Evolutionary conservation across 1,284 basidiomycete genomes (phyloP), one percentile per base, ranked within the genome.

Genomic region (Phellinidium pouzarii): DNA sequence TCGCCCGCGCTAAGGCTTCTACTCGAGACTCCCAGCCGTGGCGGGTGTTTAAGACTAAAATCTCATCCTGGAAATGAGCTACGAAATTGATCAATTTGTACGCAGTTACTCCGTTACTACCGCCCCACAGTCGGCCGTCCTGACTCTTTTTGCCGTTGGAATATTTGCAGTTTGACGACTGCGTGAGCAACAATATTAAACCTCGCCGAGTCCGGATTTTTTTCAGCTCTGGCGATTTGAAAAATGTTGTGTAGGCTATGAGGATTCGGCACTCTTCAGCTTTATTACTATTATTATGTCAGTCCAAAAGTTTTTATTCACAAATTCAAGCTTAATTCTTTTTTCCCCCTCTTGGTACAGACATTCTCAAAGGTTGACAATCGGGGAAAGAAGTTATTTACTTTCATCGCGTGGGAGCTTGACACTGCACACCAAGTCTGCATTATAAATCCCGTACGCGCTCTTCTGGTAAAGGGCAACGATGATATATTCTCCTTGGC

Each of bases 281-380:
- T 53, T 11, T 53, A 53, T 41, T 31, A 52, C 26, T 53, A 53
- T 45, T 53, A 26, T 17, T 26, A 53, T 43, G 52, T 49, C 6
- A 14, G 52, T 23, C n/a, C 34, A 7, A 34, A 11, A 11, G 14
- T 14, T 14, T 17, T 20, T 26, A 23, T 53, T 17, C 27, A 14
- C 22, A 14, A 34, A 34, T 8, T 14, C 31, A 14, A n/a, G 20
- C 25, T 19, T n/a, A 29, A 45, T n/a, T 8, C 4, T n/a, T 11
- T 25, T 37, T 20, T 25, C 11, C 8, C 23, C n/a, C 11, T 47
- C 11, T 9, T 3, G 9, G 9, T 17, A 5, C 34, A 53, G 51
- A 25, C 8, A 27, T 40, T 23, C 36, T 17, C 11, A 7, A 40
- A 22, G 17, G 42, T 22, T 38, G 50, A 53, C 40, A 20, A 4